Evolutionary conservation across 768 basidiomycete genomes (phyloP).

Genomic region (Lactifluus hygrophoroides): DNA sequence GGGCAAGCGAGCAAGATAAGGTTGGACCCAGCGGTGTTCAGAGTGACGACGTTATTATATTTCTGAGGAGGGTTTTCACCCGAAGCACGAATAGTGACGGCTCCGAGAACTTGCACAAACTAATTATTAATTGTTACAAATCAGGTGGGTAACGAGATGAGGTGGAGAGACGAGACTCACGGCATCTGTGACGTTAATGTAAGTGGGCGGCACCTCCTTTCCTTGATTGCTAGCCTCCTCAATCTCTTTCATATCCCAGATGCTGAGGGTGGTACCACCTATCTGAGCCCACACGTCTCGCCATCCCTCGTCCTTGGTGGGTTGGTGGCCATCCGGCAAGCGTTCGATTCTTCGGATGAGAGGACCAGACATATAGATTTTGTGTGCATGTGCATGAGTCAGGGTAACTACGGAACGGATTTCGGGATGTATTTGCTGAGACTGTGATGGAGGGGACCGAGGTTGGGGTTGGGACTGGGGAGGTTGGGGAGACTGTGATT

Average conservation of each 20-base stretch:
- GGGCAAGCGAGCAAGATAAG: constrained; percentile 84
- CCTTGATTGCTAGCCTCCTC: constrained; percentile 76
- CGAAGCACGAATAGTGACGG: constrained; percentile 55
- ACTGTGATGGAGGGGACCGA: constrained; percentile 13
- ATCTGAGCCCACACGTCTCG: constrained; percentile 84
- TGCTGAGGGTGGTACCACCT: constrained; percentile 78
- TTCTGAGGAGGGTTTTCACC: constrained; percentile 42
- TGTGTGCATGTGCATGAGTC: constrained; percentile 69
- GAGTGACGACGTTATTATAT: constrained; percentile 72
- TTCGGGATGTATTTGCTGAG: constrained; percentile 59
- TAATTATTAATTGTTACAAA: constrained; percentile 23
- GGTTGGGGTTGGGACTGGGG: neutral
- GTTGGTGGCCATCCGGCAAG: constrained; percentile 64
- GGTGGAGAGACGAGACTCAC: constrained; percentile 41
- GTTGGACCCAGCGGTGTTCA: constrained; percentile 93
- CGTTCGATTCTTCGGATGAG: constrained; percentile 70
- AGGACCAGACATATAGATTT: constrained; percentile 82
- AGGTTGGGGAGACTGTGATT: constrained; percentile 13
- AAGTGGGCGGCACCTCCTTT: constrained; percentile 76
- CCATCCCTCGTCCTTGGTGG: constrained; percentile 71
- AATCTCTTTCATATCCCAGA: constrained; percentile 88
- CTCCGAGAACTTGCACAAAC: constrained; percentile 75
- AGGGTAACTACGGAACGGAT: constrained; percentile 73
- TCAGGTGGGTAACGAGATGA: constrained; percentile 14
- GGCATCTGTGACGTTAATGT: constrained; percentile 83